Conservation (phyloP, 2,329 filamentous ascomycete species). For the Didymella arachidicola region DNA sequence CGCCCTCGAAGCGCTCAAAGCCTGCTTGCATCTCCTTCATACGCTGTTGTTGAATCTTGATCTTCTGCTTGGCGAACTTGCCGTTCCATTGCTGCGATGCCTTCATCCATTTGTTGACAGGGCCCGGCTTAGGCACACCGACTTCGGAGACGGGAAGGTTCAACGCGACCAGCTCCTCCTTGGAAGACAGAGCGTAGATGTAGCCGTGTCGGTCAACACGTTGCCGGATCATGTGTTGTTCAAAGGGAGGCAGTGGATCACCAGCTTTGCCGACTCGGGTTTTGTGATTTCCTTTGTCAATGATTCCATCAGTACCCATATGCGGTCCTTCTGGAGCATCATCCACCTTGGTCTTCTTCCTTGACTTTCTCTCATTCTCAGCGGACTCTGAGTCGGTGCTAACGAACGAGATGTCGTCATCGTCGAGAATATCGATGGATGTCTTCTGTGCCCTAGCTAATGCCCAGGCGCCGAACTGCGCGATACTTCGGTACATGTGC, state of each 20-base stretch:
- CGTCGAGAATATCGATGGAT: constrained; percentile 81
- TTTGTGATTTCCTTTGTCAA: constrained; percentile 23
- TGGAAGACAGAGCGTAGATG: constrained; percentile 71
- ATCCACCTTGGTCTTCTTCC: constrained; percentile 38
- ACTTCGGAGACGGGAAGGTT: constrained; percentile 70
- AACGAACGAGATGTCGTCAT: constrained; percentile 78
- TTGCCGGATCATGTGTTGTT: constrained; percentile 90
- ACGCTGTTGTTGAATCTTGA: constrained; percentile 75
- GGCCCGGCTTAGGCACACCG: constrained; percentile 79
- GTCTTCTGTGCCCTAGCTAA: constrained; percentile 81
- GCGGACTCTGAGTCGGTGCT: constrained; percentile 61
- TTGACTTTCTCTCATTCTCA: constrained; percentile 28
- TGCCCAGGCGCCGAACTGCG: constrained; percentile 93
- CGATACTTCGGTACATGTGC: constrained; percentile 90
- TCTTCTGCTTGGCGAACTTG: constrained; percentile 73
- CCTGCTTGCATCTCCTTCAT: constrained; percentile 76
- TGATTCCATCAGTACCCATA: constrained; percentile 28
- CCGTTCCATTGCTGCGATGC: constrained; percentile 76
- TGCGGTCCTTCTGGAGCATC: constrained; percentile 27
- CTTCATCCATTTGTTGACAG: constrained; percentile 83
- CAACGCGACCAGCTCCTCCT: constrained; percentile 71
- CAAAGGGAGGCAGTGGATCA: constrained; percentile 80
- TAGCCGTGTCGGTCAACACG: constrained; percentile 79
- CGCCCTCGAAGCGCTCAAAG: constrained; percentile 73
- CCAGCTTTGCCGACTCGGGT: constrained; percentile 79